Evolutionary conservation across 257 asterid genomes (phyloP).

Genomic region (Gynochthodes officinalis): DNA sequence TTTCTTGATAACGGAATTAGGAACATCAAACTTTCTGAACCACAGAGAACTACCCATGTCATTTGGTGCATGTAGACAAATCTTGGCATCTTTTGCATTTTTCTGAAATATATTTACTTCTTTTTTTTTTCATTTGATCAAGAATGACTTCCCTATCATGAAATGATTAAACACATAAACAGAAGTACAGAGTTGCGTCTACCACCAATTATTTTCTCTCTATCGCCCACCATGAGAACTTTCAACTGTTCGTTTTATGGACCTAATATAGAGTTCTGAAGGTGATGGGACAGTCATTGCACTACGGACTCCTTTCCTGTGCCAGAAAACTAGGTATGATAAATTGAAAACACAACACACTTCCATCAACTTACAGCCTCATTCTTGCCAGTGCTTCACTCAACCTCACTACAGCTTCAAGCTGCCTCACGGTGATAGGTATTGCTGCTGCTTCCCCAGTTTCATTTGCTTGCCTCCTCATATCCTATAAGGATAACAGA

Average conservation of each 20-base stretch:
- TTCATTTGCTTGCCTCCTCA: constrained; percentile 92
- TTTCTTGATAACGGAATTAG: not conserved
- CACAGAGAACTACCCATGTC: not conserved
- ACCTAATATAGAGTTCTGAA: not conserved
- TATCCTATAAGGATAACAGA: constrained; percentile 48
- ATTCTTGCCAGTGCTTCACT: constrained; percentile 93
- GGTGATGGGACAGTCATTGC: not conserved
- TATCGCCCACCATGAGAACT: not conserved
- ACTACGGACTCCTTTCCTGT: not conserved
- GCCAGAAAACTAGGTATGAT: not conserved
- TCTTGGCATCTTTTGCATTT: not conserved
- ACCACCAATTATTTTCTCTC: not conserved
- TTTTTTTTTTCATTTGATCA: not conserved
- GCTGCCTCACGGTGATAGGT: constrained; percentile 98
- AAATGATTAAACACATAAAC: no score
- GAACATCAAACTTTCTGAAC: not conserved
- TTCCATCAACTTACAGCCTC: constrained; percentile 70
- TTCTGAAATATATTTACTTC: not conserved
- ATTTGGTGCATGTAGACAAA: not conserved
- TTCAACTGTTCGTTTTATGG: not conserved
- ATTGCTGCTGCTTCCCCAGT: constrained; percentile 82
- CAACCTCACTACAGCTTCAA: constrained; percentile 93
- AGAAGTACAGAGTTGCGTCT: not conserved
- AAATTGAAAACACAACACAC: not conserved
- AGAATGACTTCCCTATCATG: not conserved